These are phyloP conservation scores for Pseudocercospora ulei DNA, from an alignment of 2,329 filamentous ascomycete genomes.

Conservation along the genomic window DNA sequence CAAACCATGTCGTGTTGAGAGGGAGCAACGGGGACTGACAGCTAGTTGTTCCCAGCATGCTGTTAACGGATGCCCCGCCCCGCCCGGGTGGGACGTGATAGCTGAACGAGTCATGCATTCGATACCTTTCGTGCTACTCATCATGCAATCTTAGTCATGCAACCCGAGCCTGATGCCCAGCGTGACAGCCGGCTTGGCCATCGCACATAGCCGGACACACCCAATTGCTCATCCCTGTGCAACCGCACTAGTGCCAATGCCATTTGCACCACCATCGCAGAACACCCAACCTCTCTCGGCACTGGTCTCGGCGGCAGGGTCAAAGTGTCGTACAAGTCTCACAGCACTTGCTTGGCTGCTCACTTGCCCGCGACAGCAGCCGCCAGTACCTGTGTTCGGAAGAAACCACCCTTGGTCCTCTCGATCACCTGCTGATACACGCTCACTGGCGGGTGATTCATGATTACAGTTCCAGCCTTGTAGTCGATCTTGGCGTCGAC, in stretches of 20 bases:
- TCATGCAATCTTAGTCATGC: background rate
- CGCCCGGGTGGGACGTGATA: too few relatives aligned
- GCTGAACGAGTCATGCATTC: too few relatives aligned
- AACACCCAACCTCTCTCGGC: background rate
- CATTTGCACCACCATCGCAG: constrained; percentile 16
- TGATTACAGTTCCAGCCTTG: constrained; percentile 94
- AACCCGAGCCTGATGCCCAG: constrained; percentile 5
- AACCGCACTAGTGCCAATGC: constrained; percentile 21
- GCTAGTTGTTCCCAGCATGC: too few relatives aligned
- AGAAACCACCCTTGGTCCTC: constrained; percentile 97
- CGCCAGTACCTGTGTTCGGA: constrained; percentile 89
- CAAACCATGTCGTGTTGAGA: too few relatives aligned
- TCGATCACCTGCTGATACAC: constrained; percentile 99
- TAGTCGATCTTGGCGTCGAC: constrained; percentile 99
- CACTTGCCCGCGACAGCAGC: constrained; percentile 44
- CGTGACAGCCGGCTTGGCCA: constrained; percentile 5
- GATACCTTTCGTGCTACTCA: background rate
- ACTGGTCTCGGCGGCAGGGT: background rate
- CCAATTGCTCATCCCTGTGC: constrained; percentile 4
- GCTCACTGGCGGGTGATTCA: constrained; percentile 98
- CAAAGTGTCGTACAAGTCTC: background rate
- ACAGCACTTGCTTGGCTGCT: background rate
- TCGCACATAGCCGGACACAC: constrained; percentile 1
- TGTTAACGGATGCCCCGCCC: too few relatives aligned
- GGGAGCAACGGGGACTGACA: too few relatives aligned